phyloP scores from a whole-genome alignment of 73 alveolate genomes.

The Paramecium caudatum region DNA sequence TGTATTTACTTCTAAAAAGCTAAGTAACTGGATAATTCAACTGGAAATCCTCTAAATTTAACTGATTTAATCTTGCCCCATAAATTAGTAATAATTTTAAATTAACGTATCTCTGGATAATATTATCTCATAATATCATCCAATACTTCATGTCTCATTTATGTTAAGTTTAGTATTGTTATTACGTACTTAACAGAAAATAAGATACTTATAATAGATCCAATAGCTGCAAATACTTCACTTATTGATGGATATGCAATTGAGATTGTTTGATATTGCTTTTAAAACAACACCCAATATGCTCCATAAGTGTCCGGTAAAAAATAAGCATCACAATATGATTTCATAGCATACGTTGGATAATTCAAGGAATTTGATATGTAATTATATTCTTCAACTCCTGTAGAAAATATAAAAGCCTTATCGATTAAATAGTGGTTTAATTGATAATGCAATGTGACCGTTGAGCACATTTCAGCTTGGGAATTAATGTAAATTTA shows the following conservation, averaged over 20 bases:
- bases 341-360: conserved; percentile 19
- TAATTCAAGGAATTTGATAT: not conserved
- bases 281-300: not conserved
- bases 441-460: not conserved
- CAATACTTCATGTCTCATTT: not conserved
- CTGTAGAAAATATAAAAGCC: not conserved
- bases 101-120: conserved; percentile 8
- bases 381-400: not conserved
- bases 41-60: not conserved
- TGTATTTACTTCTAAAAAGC: not conserved
- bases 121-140: conserved; percentile 7
- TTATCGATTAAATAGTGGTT: conserved; percentile 13
- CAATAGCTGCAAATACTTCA: conserved; percentile 23
- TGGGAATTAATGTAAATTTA: not conserved
- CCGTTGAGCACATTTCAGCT: conserved; percentile 4
- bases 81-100: not conserved
- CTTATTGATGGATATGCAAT: conserved; percentile 17
- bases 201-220: not conserved
- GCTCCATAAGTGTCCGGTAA: conserved; percentile 8
- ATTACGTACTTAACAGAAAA: not conserved
- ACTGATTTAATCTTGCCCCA: not conserved
- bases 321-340: not conserved
- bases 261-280: not conserved
- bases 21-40: not conserved
- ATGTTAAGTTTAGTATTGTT: not conserved